Evolutionary conservation across 306 rosid species (phyloP).

Genomic region (Quercus bicolor): DNA sequence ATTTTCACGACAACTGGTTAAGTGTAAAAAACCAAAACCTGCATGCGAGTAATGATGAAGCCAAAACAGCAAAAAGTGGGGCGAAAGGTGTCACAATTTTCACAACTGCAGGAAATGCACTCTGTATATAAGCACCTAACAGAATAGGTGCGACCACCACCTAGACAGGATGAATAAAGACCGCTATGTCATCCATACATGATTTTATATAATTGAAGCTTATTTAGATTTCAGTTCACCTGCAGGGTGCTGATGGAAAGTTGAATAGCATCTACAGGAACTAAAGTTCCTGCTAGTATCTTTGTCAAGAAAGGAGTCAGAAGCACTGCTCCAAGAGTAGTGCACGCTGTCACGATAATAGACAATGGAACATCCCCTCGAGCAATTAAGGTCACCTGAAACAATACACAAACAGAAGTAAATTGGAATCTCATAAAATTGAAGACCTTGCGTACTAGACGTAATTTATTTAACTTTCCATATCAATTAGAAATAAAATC

Average conservation of each 20-base stretch:
- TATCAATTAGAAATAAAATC: neutral
- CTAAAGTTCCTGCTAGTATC: slow-evolving; percentile 34
- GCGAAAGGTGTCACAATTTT: slow-evolving; percentile 29
- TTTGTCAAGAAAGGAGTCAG: slow-evolving; percentile 41
- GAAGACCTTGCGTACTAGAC: neutral
- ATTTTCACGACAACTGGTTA: neutral
- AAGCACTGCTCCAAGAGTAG: slow-evolving; percentile 41
- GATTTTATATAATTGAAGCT: neutral
- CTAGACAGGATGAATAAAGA: slow-evolving; percentile 23
- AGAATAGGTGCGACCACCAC: slow-evolving; percentile 43
- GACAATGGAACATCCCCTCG: slow-evolving; percentile 49
- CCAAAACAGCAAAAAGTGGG: slow-evolving; percentile 43
- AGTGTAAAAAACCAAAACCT: slow-evolving; percentile 21
- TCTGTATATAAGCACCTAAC: slow-evolving; percentile 36
- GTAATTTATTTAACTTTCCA: neutral
- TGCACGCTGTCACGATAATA: slow-evolving; percentile 45
- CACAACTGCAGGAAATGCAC: slow-evolving; percentile 31
- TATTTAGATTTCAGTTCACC: slow-evolving; percentile 11
- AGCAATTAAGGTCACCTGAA: slow-evolving; percentile 51
- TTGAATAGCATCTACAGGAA: slow-evolving; percentile 35
- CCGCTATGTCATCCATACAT: neutral
- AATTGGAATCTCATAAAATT: slow-evolving; percentile 10
- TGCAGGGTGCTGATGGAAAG: slow-evolving; percentile 46
- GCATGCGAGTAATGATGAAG: slow-evolving; percentile 45
- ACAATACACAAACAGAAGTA: slow-evolving; percentile 18